These are phyloP conservation scores for Suaeda aralocaspica DNA, from an alignment of 148 eudicot genomes.

Conservation along the genomic window DNA sequence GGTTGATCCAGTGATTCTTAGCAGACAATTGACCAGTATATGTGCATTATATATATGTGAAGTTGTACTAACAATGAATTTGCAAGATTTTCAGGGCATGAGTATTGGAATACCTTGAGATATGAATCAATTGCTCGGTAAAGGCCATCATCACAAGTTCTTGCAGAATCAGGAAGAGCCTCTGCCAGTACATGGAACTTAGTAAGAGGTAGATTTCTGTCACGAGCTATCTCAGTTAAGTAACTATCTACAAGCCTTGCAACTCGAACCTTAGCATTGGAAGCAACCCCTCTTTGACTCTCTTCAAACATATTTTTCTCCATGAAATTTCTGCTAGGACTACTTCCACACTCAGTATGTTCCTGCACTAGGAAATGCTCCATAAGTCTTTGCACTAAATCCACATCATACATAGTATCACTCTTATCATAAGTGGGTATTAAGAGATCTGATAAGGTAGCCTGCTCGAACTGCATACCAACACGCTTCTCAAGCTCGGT, in stretches of 20 bases:
- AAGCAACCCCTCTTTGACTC: conserved; percentile 32
- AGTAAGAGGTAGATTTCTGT: conserved; percentile 65
- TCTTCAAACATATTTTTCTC: conserved; percentile 48
- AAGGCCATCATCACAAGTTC: conserved; percentile 92
- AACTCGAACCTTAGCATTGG: conserved; percentile 74
- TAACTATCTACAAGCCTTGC: conserved; percentile 96
- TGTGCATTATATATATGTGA: not conserved
- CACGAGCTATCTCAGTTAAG: conserved; percentile 85
- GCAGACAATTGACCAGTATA: no score
- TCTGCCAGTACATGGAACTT: conserved; percentile 96
- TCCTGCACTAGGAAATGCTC: conserved; percentile 95
- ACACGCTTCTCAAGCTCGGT: conserved; percentile 93
- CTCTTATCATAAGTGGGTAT: conserved; percentile 61
- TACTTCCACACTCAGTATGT: conserved; percentile 64
- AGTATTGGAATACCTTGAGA: conserved; percentile 64
- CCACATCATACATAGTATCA: conserved; percentile 80
- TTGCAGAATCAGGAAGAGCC: conserved; percentile 91
- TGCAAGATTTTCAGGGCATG: not conserved
- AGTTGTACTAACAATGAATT: not conserved
- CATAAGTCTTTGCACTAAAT: conserved; percentile 82
- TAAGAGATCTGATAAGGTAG: conserved; percentile 64
- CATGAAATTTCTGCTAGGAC: conserved; percentile 49
- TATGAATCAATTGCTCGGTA: conserved; percentile 95
- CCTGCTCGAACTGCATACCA: conserved; percentile 98
- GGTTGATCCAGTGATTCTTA: no score